Evolutionary conservation across 495 filamentous ascomycete genomes (phyloP), one percentile per base, ranked within the genome.

Genomic region (Talaromyces nanjingensis): DNA sequence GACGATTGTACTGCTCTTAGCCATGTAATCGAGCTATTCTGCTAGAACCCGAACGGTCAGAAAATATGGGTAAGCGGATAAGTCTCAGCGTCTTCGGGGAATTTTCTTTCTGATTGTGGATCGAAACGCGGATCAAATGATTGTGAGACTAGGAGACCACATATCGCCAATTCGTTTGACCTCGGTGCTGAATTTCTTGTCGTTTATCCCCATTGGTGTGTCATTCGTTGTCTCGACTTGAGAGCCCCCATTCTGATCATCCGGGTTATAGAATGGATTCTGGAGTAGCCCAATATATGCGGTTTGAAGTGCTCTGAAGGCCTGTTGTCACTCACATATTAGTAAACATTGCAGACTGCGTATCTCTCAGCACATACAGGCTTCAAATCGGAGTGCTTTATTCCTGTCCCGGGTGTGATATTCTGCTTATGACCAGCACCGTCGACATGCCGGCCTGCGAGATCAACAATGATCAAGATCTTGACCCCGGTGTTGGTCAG

Each of bases 401-500:
- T 72, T 20, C 85, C 88, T 59, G 85, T 73, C 1, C 79, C 77
- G 9, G 76, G 56, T 68, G 76, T 34, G 22, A 68, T 68, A 69
- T 78, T 67, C 49, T 65, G 62, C 49, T 64, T 74, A 31, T 73
- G 66, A 55, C 68, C 27, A 55, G 68, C 31, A 63, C 69, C 42
- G 60, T 57, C 63, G 56, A 62, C 66, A 65, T 71, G 71, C 54
- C 82, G 75, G 1, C 92, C 92, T 58, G 88, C 82, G 79, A 96
- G 87, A 72, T 98, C 94, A 14, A 98, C 88, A 1, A 97, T 85
- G 45, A 91, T 85, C 31, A 97, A 85, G 66, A 98, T 84, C 73
- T 91, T 92, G 31, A 93, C 86, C 6, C 93, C 93, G 6, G 96
- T 98, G 73, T 96, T 97, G n/a, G 94, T 98, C 70, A 97, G 81